These are phyloP conservation scores for Mycena venus DNA, from an alignment of 768 basidiomycete species.

Conservation along the genomic window DNA sequence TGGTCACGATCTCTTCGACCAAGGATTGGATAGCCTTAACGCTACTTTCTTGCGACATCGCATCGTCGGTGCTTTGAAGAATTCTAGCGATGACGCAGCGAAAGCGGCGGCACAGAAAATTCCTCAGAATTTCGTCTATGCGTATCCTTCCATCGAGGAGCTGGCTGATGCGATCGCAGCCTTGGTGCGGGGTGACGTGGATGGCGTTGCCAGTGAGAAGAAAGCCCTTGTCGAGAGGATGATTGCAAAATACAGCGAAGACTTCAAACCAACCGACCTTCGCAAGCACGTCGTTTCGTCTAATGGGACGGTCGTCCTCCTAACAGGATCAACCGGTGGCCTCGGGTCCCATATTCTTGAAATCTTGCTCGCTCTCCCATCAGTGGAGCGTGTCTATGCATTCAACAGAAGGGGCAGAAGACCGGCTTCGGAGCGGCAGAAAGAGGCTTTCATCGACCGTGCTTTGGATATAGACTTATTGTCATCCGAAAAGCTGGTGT, in stretches of 20 bases:
- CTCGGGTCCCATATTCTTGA: conserved; percentile 46
- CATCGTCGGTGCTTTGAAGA: too few relatives aligned
- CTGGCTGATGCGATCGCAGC: conserved; percentile 45
- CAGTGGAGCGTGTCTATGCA: conserved; percentile 44
- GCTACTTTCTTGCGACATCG: too few relatives aligned
- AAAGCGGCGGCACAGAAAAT: conserved; percentile 36
- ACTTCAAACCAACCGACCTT: conserved; percentile 27
- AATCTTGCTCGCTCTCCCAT: neutral
- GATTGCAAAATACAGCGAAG: conserved; percentile 50
- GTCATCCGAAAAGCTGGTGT: conserved; percentile 32
- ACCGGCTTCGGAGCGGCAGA: too few relatives aligned
- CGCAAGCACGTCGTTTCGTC: neutral
- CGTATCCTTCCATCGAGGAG: conserved; percentile 50
- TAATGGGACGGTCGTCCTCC: conserved; percentile 43
- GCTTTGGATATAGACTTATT: conserved; percentile 14
- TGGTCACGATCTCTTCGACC: too few relatives aligned
- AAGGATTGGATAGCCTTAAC: too few relatives aligned
- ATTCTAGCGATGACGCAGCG: conserved; percentile 19
- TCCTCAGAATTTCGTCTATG: conserved; percentile 57
- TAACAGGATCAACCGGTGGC: conserved; percentile 49
- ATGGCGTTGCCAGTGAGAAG: neutral
- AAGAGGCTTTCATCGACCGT: conserved; percentile 19
- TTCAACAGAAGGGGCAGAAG: conserved; percentile 50
- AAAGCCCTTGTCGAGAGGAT: conserved; percentile 47
- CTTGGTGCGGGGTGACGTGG: conserved; percentile 21